Conservation (phyloP, 2,329 filamentous ascomycete genomes). For the Coleophoma eucalyptorum region DNA sequence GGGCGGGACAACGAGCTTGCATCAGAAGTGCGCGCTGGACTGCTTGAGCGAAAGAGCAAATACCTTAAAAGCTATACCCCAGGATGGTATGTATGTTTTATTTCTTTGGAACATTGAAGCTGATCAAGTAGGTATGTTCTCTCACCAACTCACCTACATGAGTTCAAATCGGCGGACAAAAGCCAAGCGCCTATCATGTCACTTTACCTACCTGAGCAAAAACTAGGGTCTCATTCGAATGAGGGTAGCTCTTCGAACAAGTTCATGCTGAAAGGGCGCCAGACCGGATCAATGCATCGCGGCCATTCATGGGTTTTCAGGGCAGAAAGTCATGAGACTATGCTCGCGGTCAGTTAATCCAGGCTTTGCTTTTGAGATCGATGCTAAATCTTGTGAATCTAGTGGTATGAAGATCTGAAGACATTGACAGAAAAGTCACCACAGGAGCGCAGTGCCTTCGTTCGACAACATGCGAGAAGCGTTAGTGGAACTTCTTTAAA, state of each 20-base stretch:
- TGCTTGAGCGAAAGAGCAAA: constrained; percentile 97
- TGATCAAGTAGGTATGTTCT: constrained; percentile 74
- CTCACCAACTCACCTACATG: constrained; percentile 93
- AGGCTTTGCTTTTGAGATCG: too few species aligned
- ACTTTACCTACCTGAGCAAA: constrained; percentile 89
- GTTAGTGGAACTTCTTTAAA: constrained; percentile 61
- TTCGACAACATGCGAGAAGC: constrained; percentile 76
- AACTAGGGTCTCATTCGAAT: constrained; percentile 85
- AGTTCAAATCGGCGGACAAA: constrained; percentile 98
- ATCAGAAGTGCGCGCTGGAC: constrained; percentile 81
- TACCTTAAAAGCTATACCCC: constrained; percentile 74
- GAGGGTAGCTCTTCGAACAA: constrained; percentile 87
- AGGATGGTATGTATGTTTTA: constrained; percentile 66
- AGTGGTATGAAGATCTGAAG: constrained; percentile 90
- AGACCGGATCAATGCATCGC: constrained; percentile 89
- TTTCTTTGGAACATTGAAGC: not conserved
- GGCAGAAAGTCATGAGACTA: constrained; percentile 78
- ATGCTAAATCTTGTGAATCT: too few species aligned
- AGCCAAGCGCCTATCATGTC: constrained; percentile 93
- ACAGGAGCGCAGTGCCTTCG: constrained; percentile 84
- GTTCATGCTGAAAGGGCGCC: constrained; percentile 94
- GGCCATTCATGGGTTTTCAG: constrained; percentile 71
- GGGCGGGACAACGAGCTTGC: constrained; percentile 79
- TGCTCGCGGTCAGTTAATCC: constrained; percentile 59
- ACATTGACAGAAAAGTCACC: constrained; percentile 82